Percentiles rank a stretch among this genome's conserved stretches.
Conservation (phyloP, 73 alveolate species). For the Paramecium primaurelia region DNA sequence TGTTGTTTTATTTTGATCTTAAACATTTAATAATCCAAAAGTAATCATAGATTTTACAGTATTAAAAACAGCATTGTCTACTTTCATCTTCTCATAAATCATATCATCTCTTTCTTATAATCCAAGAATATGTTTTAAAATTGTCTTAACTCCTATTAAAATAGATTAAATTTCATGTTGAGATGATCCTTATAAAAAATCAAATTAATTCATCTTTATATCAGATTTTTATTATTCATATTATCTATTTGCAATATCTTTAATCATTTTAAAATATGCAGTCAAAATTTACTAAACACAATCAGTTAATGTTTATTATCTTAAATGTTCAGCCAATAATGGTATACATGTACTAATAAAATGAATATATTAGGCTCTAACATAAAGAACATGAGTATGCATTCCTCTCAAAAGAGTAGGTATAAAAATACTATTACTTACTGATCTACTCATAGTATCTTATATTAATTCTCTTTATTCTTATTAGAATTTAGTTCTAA, state of each 20-base stretch:
- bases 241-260: slow-evolving; percentile 39
- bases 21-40: slow-evolving; percentile 48
- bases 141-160: slow-evolving; percentile 58
- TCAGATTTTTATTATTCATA: slow-evolving; percentile 11
- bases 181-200: slow-evolving; percentile 52
- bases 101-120: slow-evolving; percentile 56
- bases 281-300: slow-evolving; percentile 20
- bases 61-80: background rate
- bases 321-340: slow-evolving; percentile 39
- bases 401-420: slow-evolving; percentile 58
- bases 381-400: slow-evolving; percentile 51
- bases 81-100: background rate
- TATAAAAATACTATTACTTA: slow-evolving; percentile 44
- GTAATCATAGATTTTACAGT: slow-evolving; percentile 35
- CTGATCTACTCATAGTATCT: slow-evolving; percentile 45
- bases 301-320: slow-evolving; percentile 20
- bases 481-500: slow-evolving; percentile 4
- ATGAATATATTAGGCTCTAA: slow-evolving; percentile 48
- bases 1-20: background rate
- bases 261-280: slow-evolving; percentile 49
- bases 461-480: slow-evolving; percentile 31
- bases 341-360: slow-evolving; percentile 63
- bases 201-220: slow-evolving; percentile 20
- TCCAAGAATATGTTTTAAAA: slow-evolving; percentile 46
- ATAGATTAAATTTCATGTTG: slow-evolving; percentile 59